Conservation (phyloP, 228 moss, liverwort and hornwort species). For the Sphagnum fallax region DNA sequence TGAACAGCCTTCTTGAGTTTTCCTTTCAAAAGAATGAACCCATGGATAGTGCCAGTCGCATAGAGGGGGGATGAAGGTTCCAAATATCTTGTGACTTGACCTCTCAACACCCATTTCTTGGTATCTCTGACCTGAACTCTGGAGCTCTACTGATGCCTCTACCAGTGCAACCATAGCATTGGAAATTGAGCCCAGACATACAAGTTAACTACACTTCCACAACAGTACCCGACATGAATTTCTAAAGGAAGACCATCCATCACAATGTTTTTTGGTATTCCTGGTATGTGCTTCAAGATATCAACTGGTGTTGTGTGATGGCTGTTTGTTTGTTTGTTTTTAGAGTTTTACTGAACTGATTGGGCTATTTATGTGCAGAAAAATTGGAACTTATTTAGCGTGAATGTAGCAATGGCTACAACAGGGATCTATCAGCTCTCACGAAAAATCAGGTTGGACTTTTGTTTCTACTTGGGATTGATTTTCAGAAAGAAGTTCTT, state of each 20-base stretch:
- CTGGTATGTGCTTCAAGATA: background rate
- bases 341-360: background rate
- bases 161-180: background rate
- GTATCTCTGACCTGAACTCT: background rate
- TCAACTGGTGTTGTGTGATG: background rate
- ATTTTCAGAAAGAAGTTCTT: background rate
- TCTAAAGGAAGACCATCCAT: background rate
- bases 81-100: background rate
- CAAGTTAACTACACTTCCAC: background rate
- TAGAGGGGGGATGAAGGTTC: too few species aligned
- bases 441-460: conserved; percentile 59
- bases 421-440: conserved; percentile 89
- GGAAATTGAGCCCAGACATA: background rate
- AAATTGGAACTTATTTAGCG: conserved; percentile 97
- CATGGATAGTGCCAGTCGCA: too few species aligned
- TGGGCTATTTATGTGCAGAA: conserved; percentile 38
- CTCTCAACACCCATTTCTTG: background rate
- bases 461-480: background rate
- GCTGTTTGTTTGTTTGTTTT: too few species aligned
- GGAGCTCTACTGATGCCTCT: background rate
- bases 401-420: conserved; percentile 75
- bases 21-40: background rate
- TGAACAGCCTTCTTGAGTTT: background rate
- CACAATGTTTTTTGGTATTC: background rate
- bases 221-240: background rate